A percentile compares a stretch with the other conserved stretches of the same genome.
These are phyloP conservation scores for Camellia lanceoleosa DNA, from an alignment of 148 eudicot genomes.

Conservation along the genomic window DNA sequence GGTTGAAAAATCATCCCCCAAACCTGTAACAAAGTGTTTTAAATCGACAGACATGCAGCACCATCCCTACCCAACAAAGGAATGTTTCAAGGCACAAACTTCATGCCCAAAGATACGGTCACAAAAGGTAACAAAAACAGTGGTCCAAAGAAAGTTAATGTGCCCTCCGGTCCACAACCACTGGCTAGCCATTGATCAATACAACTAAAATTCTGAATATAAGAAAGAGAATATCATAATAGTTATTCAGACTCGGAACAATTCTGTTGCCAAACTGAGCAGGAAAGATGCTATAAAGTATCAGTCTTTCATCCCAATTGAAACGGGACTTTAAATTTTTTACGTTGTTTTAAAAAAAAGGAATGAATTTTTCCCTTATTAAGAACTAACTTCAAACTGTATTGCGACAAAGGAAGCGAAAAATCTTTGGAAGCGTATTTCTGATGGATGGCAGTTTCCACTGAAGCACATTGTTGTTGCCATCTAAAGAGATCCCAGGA, in stretches of 20 bases:
- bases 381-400: background rate
- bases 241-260: background rate
- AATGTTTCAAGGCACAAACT: background rate
- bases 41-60: too few relatives aligned
- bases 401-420: background rate
- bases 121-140: background rate
- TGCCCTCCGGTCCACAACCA: background rate
- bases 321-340: background rate
- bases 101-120: background rate
- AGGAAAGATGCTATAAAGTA: background rate
- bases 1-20: too few relatives aligned
- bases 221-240: background rate
- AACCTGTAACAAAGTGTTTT: too few relatives aligned
- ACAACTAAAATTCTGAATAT: background rate
- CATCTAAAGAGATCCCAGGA: background rate
- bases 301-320: background rate
- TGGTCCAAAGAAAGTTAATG: background rate
- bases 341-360: too few relatives aligned
- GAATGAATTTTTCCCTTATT: background rate
- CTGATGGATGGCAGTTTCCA: slow-evolving; percentile 3
- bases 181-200: background rate
- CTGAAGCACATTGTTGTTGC: background rate
- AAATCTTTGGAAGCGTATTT: background rate
- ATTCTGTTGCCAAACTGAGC: background rate
- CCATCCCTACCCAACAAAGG: too few relatives aligned